A percentile compares a stretch with the other conserved stretches of the same genome.
Conservation (phyloP, 2,329 filamentous ascomycete species). For the Aureobasidium vineae region DNA sequence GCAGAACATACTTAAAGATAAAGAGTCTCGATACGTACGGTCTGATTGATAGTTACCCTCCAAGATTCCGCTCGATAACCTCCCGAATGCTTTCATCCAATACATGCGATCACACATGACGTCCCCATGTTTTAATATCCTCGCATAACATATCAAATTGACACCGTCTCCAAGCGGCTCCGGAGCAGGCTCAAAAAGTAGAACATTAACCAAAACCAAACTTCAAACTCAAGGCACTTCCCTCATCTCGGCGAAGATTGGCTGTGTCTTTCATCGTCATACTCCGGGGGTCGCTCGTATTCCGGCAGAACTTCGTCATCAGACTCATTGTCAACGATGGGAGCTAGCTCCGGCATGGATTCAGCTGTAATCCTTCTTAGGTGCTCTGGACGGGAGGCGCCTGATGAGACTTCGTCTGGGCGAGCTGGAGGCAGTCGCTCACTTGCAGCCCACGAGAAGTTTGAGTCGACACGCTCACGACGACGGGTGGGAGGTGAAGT, state of each 20-base stretch:
- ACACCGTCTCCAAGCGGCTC: background rate
- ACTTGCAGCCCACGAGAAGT: background rate
- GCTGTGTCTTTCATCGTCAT: slow-evolving; percentile 14
- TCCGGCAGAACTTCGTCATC: slow-evolving; percentile 4
- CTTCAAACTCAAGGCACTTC: background rate
- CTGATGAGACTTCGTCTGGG: background rate
- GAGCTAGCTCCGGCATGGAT: background rate
- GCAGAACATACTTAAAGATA: background rate
- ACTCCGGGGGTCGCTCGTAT: slow-evolving; percentile 20
- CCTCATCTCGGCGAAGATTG: background rate
- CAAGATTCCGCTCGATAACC: background rate
- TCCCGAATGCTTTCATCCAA: background rate
- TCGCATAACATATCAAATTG: background rate
- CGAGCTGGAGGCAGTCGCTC: slow-evolving; percentile 5
- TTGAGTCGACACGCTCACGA: background rate
- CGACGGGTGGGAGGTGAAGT: background rate
- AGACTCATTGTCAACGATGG: background rate
- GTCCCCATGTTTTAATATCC: background rate
- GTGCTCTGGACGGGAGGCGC: background rate
- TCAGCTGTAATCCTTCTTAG: background rate
- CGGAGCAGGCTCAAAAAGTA: background rate
- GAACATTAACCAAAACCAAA: background rate
- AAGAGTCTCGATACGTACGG: too few relatives aligned
- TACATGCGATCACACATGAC: background rate
- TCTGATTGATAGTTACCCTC: background rate